phyloP scores from a whole-genome alignment of 1,284 basidiomycete species.

The Baeospora myosura region DNA sequence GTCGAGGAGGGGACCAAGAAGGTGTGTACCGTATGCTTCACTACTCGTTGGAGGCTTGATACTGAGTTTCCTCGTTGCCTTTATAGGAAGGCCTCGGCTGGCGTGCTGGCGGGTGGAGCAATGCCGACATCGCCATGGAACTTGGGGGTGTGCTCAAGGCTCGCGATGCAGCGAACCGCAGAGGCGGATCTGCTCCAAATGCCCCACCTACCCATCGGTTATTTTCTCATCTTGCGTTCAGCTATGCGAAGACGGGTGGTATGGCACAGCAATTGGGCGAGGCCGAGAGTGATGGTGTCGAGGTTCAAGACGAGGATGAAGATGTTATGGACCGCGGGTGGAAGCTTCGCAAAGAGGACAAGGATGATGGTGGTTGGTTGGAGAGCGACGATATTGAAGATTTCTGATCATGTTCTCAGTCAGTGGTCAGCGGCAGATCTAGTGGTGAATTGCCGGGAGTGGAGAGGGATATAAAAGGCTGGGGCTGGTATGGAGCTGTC shows the following conservation, averaged over 20 bases:
- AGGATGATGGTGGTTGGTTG: slow-evolving; percentile 46
- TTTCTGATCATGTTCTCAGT: slow-evolving; percentile 24
- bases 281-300: slow-evolving; percentile 23
- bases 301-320: slow-evolving; percentile 18
- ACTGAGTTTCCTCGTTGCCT: background rate
- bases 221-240: slow-evolving; percentile 52
- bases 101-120: slow-evolving; percentile 44
- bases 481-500: too few species aligned
- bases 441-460: too few species aligned
- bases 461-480: too few species aligned
- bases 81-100: slow-evolving; percentile 16
- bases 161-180: slow-evolving; percentile 17
- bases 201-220: slow-evolving; percentile 38
- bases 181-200: slow-evolving; percentile 11
- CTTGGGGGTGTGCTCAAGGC: slow-evolving; percentile 55
- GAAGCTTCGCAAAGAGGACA: slow-evolving; percentile 4
- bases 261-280: slow-evolving; percentile 33
- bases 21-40: slow-evolving; percentile 14
- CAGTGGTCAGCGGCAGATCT: too few species aligned
- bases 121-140: slow-evolving; percentile 46
- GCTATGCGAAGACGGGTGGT: slow-evolving; percentile 18
- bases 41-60: slow-evolving; percentile 8
- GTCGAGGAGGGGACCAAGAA: slow-evolving; percentile 20
- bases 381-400: slow-evolving; percentile 69
- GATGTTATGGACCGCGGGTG: slow-evolving; percentile 15